A percentile compares a stretch with the other conserved stretches of the same genome.
Conservation (phyloP, 148 eudicot species). For the Persicaria tinctoria region DNA sequence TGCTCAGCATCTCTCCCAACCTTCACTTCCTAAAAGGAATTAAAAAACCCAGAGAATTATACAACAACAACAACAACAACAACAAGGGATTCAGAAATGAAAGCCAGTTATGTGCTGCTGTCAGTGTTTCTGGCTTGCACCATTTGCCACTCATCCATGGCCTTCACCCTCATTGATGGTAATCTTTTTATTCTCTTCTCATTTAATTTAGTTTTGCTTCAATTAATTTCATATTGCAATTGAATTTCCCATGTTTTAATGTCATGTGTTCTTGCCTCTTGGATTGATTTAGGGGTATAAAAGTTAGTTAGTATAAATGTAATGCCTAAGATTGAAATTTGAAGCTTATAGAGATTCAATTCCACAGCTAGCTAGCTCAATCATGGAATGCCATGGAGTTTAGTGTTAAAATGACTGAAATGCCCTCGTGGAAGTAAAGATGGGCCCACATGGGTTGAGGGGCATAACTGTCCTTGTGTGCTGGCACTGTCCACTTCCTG, state of each 20-base stretch:
- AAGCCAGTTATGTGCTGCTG: not conserved
- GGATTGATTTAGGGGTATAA: not conserved
- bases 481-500: not conserved
- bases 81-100: not conserved
- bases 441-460: not conserved
- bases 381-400: not conserved
- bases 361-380: no score
- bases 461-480: not conserved
- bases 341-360: no score
- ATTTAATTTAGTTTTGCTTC: not conserved
- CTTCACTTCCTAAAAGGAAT: not conserved
- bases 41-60: not conserved
- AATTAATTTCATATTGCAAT: not conserved
- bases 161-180: slow-evolving; percentile 8
- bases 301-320: no score
- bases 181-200: not conserved
- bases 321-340: no score
- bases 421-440: not conserved
- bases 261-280: not conserved
- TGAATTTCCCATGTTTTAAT: not conserved
- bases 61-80: not conserved
- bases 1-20: slow-evolving; percentile 1
- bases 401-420: not conserved
- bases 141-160: not conserved
- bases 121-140: not conserved